Conservation (phyloP, 768 basidiomycete genomes). For the Tephrocybe sp. region DNA sequence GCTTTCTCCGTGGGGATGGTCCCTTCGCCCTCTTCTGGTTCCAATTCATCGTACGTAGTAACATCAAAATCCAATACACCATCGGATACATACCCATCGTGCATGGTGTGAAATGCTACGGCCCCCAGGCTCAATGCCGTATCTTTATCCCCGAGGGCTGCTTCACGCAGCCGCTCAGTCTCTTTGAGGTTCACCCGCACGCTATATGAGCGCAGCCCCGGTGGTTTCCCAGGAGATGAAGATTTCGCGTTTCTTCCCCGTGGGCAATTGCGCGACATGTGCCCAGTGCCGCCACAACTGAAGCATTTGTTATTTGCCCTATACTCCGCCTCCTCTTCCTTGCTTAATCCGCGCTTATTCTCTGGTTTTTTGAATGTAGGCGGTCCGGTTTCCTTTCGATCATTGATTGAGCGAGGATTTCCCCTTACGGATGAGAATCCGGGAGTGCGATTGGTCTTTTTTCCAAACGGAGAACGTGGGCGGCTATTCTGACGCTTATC, state of each 20-base stretch:
- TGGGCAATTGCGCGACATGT: slow-evolving; percentile 8
- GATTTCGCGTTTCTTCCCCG: neutral
- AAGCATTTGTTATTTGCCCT: neutral
- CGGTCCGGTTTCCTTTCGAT: too few species aligned
- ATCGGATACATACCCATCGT: too few species aligned
- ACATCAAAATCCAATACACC: too few species aligned
- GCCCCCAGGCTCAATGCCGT: neutral
- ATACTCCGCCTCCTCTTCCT: neutral
- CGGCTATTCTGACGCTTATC: too few species aligned
- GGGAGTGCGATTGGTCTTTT: too few species aligned
- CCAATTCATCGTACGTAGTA: too few species aligned
- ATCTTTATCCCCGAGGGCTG: neutral
- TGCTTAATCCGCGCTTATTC: neutral
- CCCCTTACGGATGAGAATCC: too few species aligned
- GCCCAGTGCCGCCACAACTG: too few species aligned
- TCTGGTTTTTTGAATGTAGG: neutral
- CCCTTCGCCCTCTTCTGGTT: too few species aligned
- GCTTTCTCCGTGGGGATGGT: too few species aligned
- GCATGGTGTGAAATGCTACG: neutral
- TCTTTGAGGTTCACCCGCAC: neutral
- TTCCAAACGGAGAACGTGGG: too few species aligned
- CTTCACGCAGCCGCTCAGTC: neutral
- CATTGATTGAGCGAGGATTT: neutral
- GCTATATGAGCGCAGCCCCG: neutral
- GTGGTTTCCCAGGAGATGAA: neutral